Evolutionary conservation across 352 stramenopile species (phyloP), one percentile per base, ranked within the genome.

Genomic region (Elongisporangium undulatum): DNA sequence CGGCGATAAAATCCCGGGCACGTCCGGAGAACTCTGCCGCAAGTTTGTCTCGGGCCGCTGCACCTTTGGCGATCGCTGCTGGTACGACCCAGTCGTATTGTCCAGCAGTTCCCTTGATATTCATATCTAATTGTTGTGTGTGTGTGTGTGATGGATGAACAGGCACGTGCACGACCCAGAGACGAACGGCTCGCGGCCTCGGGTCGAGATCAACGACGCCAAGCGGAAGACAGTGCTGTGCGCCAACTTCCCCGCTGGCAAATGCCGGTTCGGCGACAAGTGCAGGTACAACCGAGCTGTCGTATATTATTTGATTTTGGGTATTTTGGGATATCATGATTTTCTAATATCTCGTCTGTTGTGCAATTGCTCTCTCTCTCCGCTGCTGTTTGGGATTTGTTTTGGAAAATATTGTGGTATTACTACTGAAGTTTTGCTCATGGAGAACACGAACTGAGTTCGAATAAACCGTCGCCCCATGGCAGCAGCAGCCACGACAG

Each of bases 181-280:
- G 41, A 49, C 49, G 5, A 52, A 52, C 16, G 49, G 50, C 10
- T 52, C 60, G 4, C 55, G 60, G 41, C 50, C 67, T 12, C 72
- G 59, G 2, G 22, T 61, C 15, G 81, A 89, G 59, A 74, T 74
- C 53, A 65, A 69, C 41, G 71, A 88, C 34, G 51, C 54, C 24
- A 79, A 72, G 63, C 79, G 78, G 49, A 93, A 95, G 72, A 92
- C 85, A 10, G 77, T 85, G 61, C 62, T 94, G 24, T 94, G 85
- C 67, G 76, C 75, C 41, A 91, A 92, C 57, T 93, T 77, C 56
- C 83, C 82, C 2, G 55, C 72, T 22, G 82, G 82, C 5, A 85
- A 64, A n/a, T 95, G 85, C 62, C 82, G 83, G 56, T 95, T 82
- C 74, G 85, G 85, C 57, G 83, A 90, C 72, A 87, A 85, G 45